Conservation (phyloP, 768 basidiomycete genomes). For the Psilocybe cyanescens region DNA sequence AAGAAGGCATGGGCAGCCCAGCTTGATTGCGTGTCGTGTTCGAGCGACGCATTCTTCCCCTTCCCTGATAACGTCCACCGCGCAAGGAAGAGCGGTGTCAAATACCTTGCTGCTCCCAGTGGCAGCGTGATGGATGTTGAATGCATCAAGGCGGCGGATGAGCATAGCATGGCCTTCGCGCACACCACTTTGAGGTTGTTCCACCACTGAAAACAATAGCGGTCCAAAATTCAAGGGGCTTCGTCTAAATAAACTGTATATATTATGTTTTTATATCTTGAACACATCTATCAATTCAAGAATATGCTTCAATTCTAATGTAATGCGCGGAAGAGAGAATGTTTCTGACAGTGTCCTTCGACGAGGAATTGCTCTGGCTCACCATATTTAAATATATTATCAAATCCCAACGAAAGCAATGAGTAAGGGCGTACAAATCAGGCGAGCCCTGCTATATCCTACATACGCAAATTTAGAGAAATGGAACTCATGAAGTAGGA, state of each 20-base stretch:
- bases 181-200: conserved; percentile 89
- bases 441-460: background rate
- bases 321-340: background rate
- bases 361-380: background rate
- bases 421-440: background rate
- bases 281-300: background rate
- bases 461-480: background rate
- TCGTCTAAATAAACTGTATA: background rate
- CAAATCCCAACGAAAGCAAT: background rate
- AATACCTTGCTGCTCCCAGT: conserved; percentile 87
- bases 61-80: conserved; percentile 98
- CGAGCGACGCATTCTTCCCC: conserved; percentile 99
- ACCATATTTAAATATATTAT: background rate
- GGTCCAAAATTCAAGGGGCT: background rate
- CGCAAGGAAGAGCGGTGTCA: conserved; percentile 88
- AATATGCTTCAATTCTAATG: no score
- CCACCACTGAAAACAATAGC: conserved; percentile 66
- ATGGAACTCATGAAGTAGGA: conserved; percentile 41
- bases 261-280: background rate
- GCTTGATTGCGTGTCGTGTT: conserved; percentile 88
- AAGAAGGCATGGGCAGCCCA: conserved; percentile 72
- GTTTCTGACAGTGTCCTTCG: background rate
- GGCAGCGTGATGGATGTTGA: conserved; percentile 98
- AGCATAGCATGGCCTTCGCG: conserved; percentile 88
- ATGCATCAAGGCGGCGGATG: conserved; percentile 96